Conservation (phyloP, 75 land plant species). For the Pseudotsuga menziesii region DNA sequence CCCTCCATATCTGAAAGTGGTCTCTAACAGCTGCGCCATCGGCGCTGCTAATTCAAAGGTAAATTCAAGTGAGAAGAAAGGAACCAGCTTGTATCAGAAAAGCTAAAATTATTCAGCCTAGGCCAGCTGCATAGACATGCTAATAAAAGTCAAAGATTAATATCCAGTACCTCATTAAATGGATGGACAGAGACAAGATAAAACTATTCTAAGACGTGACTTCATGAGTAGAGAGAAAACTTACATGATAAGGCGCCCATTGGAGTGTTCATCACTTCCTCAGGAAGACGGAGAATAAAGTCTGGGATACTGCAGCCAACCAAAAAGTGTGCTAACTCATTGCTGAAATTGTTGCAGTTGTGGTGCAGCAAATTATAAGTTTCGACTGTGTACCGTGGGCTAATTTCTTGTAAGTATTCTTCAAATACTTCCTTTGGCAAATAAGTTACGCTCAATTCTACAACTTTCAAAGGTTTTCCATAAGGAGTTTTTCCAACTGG, state of each 20-base stretch:
- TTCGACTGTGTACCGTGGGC: slow-evolving; percentile 72
- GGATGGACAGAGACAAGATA: no score
- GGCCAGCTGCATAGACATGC: no score
- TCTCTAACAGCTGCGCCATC: slow-evolving; percentile 79
- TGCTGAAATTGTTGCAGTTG: slow-evolving; percentile 95
- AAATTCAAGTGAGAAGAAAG: no score
- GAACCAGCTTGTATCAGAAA: no score
- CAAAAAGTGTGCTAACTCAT: slow-evolving; percentile 86
- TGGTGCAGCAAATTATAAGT: slow-evolving; percentile 69
- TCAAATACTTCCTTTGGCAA: slow-evolving; percentile 90
- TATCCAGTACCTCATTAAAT: no score
- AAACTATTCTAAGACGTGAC: no score
- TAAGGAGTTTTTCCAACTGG: slow-evolving; percentile 71
- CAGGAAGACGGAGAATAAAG: slow-evolving; percentile 72
- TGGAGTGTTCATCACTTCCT: slow-evolving; percentile 79
- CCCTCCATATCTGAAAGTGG: slow-evolving; percentile 66
- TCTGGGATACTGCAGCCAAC: slow-evolving; percentile 72
- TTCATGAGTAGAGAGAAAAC: slow-evolving; percentile 12
- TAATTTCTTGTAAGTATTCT: slow-evolving; percentile 74
- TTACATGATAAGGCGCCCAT: slow-evolving; percentile 80
- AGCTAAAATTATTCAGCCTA: no score
- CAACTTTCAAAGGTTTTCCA: slow-evolving; percentile 64
- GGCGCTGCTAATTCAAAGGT: slow-evolving; percentile 63
- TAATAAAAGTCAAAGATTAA: no score
- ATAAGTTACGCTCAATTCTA: slow-evolving; percentile 79